These are phyloP conservation scores for Piper betle DNA, from an alignment of 164 flowering plant genomes.

Conservation along the genomic window DNA sequence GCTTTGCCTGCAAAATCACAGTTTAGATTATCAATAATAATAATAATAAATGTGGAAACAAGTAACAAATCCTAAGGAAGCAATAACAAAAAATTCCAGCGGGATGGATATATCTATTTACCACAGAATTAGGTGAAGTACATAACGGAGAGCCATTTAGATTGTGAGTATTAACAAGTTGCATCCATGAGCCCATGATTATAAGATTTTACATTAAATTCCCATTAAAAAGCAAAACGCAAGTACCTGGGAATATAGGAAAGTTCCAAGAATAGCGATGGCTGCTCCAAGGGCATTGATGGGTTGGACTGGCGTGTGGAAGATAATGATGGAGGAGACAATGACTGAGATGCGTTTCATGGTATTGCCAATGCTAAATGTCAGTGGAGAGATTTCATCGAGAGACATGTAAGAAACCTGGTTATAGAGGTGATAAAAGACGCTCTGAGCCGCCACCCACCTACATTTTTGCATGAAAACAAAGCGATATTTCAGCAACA, in stretches of 20 bases:
- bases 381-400: slow-evolving; percentile 86
- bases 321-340: slow-evolving; percentile 89
- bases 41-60: no score
- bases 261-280: slow-evolving; percentile 85
- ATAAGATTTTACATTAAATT: background rate
- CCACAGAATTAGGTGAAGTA: no score
- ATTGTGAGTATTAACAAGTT: no score
- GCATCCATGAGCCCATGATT: no score
- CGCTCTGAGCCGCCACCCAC: slow-evolving; percentile 94
- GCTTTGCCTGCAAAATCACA: no score
- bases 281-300: slow-evolving; percentile 91
- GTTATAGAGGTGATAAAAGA: slow-evolving; percentile 82
- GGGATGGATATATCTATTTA: no score
- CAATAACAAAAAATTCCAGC: no score
- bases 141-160: no score
- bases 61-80: no score
- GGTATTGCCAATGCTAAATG: slow-evolving; percentile 90
- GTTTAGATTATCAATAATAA: no score
- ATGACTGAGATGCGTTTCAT: slow-evolving; percentile 95
- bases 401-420: slow-evolving; percentile 93
- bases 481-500: slow-evolving; percentile 4
- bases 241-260: slow-evolving; percentile 89
- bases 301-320: slow-evolving; percentile 84
- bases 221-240: background rate
- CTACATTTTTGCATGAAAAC: slow-evolving; percentile 17